A percentile compares a stretch with the other conserved stretches of the same genome.
These are phyloP conservation scores for Tothia fuscella DNA, from an alignment of 2,329 filamentous ascomycete species.

Conservation along the genomic window DNA sequence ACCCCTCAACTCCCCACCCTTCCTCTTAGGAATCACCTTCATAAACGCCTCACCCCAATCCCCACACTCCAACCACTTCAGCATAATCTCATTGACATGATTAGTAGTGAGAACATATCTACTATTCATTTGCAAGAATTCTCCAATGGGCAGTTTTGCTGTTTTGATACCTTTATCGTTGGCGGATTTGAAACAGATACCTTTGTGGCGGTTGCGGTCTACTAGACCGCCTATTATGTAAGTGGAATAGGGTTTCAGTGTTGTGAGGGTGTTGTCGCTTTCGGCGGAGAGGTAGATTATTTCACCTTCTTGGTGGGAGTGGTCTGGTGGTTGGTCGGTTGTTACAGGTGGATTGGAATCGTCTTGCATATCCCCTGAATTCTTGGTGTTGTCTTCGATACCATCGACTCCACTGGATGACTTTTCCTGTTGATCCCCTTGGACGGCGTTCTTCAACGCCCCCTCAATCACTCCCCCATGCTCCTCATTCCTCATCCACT, in stretches of 20 bases:
- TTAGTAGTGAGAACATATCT: slow-evolving; percentile 83
- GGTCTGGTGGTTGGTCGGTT: neutral
- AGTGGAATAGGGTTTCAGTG: slow-evolving; percentile 74
- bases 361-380: neutral
- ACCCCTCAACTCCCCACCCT: slow-evolving; percentile 46
- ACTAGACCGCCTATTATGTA: slow-evolving; percentile 93
- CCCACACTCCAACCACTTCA: slow-evolving; percentile 77
- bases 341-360: neutral
- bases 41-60: slow-evolving; percentile 90
- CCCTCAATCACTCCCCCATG: slow-evolving; percentile 50
- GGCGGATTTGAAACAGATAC: slow-evolving; percentile 77
- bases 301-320: slow-evolving; percentile 32
- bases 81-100: slow-evolving; percentile 94
- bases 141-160: slow-evolving; percentile 85
- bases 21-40: slow-evolving; percentile 78
- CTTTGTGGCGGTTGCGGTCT: slow-evolving; percentile 93
- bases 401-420: slow-evolving; percentile 3
- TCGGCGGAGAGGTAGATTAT: slow-evolving; percentile 88
- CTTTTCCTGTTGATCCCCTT: too few relatives aligned
- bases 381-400: slow-evolving; percentile 1
- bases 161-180: slow-evolving; percentile 66
- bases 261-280: slow-evolving; percentile 70
- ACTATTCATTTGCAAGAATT: slow-evolving; percentile 84
- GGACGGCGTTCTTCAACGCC: slow-evolving; percentile 31
- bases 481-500: slow-evolving; percentile 48